phyloP scores from a whole-genome alignment of 176 grass and related monocot species.

The Stipa capillata region DNA sequence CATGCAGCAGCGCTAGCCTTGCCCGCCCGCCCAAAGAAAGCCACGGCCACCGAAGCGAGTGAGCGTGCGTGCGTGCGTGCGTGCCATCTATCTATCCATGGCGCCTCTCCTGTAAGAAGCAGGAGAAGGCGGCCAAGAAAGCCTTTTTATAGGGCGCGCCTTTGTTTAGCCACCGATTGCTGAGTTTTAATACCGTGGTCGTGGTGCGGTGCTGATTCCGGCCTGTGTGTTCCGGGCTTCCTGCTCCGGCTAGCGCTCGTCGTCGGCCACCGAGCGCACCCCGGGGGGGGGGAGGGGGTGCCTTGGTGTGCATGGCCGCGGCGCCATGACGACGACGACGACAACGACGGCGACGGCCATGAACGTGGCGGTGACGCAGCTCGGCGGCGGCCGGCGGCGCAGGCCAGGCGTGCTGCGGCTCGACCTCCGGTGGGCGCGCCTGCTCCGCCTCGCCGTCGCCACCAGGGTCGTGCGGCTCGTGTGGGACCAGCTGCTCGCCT shows the following conservation, averaged over 20 bases:
- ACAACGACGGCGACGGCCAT: too few species aligned
- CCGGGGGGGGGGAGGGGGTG: too few species aligned
- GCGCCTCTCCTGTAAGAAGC: too few species aligned
- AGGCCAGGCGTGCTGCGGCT: constrained; percentile 13
- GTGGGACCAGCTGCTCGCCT: constrained; percentile 56
- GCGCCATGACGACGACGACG: constrained; percentile 13
- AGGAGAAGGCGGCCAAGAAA: constrained; percentile 24
- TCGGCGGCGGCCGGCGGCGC: constrained; percentile 13
- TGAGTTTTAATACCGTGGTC: neutral
- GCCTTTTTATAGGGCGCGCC: neutral
- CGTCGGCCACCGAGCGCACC: too few species aligned
- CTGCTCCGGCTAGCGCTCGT: too few species aligned
- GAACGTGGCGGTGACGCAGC: constrained; percentile 22
- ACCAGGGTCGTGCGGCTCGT: constrained; percentile 57
- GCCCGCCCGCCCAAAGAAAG: too few species aligned
- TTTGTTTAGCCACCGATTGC: neutral
- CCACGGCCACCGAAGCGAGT: neutral
- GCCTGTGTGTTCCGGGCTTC: too few species aligned
- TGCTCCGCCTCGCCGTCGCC: constrained; percentile 56
- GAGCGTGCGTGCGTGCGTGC: too few species aligned
- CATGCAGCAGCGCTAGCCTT: too few species aligned
- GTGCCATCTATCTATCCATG: too few species aligned
- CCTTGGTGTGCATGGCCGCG: constrained; percentile 14
- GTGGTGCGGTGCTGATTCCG: neutral
- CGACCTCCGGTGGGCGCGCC: constrained; percentile 53